Conservation (phyloP, 352 stramenopile genomes). For the Pythium aquatile region DNA sequence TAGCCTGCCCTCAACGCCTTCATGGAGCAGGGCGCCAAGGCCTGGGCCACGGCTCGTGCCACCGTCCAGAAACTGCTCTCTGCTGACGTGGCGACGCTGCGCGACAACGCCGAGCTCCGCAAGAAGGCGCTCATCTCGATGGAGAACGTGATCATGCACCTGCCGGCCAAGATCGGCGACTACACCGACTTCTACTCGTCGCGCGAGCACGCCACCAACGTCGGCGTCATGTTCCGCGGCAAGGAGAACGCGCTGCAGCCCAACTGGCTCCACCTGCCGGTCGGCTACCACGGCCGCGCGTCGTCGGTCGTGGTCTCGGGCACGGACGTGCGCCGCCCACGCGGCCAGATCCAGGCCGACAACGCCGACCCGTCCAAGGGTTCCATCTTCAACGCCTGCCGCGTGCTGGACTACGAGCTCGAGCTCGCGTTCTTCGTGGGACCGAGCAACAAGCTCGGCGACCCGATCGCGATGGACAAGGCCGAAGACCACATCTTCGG, state of each 20-base stretch:
- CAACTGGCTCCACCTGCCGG: constrained; percentile 96
- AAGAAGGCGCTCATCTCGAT: constrained; percentile 81
- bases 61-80: constrained; percentile 88
- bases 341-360: constrained; percentile 93
- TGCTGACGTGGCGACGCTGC: constrained; percentile 63
- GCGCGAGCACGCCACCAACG: constrained; percentile 95
- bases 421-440: constrained; percentile 97
- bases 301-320: constrained; percentile 91
- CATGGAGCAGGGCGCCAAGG: constrained; percentile 84
- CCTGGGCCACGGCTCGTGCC: constrained; percentile 86
- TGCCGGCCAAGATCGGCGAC: constrained; percentile 94
- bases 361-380: constrained; percentile 89
- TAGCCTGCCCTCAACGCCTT: constrained; percentile 91
- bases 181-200: constrained; percentile 99
- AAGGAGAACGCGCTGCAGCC: constrained; percentile 96
- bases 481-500: constrained; percentile 96
- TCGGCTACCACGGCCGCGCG: constrained; percentile 96
- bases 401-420: constrained; percentile 96
- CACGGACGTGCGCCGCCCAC: constrained; percentile 79
- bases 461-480: constrained; percentile 88
- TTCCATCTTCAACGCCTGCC: constrained; percentile 87
- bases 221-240: constrained; percentile 92
- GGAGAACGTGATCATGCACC: constrained; percentile 80
- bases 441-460: constrained; percentile 81
- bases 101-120: constrained; percentile 74